Conservation (phyloP, 257 asterid genomes). For the Plantago elongata region DNA sequence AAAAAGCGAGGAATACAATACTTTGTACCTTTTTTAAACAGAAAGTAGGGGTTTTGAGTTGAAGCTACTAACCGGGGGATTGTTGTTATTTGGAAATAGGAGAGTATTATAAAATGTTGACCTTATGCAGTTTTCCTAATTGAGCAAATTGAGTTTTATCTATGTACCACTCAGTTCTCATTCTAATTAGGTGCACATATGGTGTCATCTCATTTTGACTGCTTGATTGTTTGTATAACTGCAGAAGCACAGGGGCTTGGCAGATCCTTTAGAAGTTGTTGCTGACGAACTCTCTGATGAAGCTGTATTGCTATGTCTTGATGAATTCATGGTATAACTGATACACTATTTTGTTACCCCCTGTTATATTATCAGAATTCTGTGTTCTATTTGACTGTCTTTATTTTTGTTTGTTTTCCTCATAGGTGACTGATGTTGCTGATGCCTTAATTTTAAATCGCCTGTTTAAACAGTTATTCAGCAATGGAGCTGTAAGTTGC, state of each 20-base stretch:
- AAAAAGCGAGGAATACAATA: no score
- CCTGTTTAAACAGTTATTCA: conserved; percentile 46
- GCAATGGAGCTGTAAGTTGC: conserved; percentile 48
- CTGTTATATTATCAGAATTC: background rate
- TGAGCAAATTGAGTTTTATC: no score
- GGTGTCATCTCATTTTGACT: background rate
- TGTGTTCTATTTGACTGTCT: background rate
- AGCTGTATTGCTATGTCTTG: conserved; percentile 57
- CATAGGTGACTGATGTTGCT: conserved; percentile 59
- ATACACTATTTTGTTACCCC: background rate
- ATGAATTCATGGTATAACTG: conserved; percentile 55
- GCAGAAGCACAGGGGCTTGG: conserved; percentile 59
- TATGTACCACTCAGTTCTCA: no score
- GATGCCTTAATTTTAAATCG: conserved; percentile 55
- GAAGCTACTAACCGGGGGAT: no score
- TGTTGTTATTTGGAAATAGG: no score
- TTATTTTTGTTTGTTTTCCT: background rate
- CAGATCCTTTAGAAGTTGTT: conserved; percentile 65
- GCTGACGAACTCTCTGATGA: conserved; percentile 53
- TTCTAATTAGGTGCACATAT: no score
- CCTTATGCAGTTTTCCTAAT: no score
- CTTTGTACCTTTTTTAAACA: no score
- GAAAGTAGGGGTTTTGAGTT: no score
- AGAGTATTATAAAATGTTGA: no score
- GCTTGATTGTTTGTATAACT: conserved; percentile 9